phyloP scores from a whole-genome alignment of 2,329 filamentous ascomycete genomes.

The Rhynchosporium graminicola region DNA sequence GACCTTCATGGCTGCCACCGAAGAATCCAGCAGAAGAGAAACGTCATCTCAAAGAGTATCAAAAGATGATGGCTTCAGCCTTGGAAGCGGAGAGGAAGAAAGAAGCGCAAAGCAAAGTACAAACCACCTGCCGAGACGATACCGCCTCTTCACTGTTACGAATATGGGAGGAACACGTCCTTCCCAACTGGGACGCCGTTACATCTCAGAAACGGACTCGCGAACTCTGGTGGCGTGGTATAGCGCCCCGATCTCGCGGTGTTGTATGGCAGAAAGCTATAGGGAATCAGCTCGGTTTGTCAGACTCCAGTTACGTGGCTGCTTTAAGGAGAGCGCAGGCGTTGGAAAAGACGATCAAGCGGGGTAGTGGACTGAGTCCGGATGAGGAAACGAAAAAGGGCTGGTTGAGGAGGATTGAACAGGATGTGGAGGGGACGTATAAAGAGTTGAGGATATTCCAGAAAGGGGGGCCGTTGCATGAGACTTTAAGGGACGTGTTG shows the following conservation, averaged over 20 bases:
- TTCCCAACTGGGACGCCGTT: conserved; percentile 75
- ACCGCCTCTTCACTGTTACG: conserved; percentile 56
- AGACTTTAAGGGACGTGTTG: conserved; percentile 69
- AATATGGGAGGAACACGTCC: conserved; percentile 74
- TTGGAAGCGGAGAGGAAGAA: conserved; percentile 60
- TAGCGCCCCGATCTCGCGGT: conserved; percentile 66
- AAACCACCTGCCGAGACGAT: conserved; percentile 55
- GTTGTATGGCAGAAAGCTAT: conserved; percentile 40
- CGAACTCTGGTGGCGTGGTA: conserved; percentile 81
- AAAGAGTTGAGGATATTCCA: conserved; percentile 71
- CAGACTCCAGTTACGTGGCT: conserved; percentile 66
- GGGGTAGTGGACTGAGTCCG: conserved; percentile 36
- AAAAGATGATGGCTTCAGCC: conserved; percentile 74
- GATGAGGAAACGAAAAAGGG: conserved; percentile 58
- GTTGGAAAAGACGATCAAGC: conserved; percentile 49
- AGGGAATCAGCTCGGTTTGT: conserved; percentile 44
- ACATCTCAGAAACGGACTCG: conserved; percentile 67
- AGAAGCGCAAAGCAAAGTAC: conserved; percentile 54
- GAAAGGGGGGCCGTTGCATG: conserved; percentile 57
- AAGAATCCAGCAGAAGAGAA: conserved; percentile 90
- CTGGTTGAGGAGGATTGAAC: conserved; percentile 65
- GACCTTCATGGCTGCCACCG: conserved; percentile 81
- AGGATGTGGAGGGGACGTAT: conserved; percentile 68
- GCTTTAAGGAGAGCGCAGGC: conserved; percentile 68
- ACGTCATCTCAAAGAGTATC: conserved; percentile 82